Conservation (phyloP, 306 rosid genomes). For the Biancaea sappan region DNA sequence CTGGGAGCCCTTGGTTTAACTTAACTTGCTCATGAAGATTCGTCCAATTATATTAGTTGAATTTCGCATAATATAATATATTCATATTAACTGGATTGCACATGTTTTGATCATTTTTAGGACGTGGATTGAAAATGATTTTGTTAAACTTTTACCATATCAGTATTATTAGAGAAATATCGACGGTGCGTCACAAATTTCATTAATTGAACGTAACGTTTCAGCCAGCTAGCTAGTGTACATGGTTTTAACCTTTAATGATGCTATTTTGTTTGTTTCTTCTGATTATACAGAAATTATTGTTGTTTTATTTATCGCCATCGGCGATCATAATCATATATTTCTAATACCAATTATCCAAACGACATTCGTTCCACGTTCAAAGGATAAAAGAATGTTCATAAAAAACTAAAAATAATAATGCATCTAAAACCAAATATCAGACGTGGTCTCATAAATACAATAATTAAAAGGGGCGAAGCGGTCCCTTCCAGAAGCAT, state of each 20-base stretch:
- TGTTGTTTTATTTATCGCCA: not conserved
- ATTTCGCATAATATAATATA: too few species aligned
- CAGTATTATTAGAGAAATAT: not conserved
- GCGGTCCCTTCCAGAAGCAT: not conserved
- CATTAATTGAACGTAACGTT: not conserved
- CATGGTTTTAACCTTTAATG: not conserved
- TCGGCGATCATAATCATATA: not conserved
- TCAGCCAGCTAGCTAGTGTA: slow-evolving; percentile 9
- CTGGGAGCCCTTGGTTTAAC: not conserved
- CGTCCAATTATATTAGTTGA: not conserved
- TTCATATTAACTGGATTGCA: not conserved
- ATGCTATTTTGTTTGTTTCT: not conserved
- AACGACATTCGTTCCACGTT: too few species aligned
- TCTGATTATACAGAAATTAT: not conserved
- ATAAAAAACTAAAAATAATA: too few species aligned
- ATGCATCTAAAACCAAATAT: not conserved
- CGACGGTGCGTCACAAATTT: not conserved
- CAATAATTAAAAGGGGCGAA: not conserved
- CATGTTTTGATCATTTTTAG: not conserved
- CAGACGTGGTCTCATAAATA: not conserved
- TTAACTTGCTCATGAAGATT: not conserved
- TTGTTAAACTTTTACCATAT: not conserved
- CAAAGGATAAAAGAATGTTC: too few species aligned
- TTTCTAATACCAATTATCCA: not conserved
- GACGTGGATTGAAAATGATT: not conserved